Conservation (phyloP, 495 filamentous ascomycete genomes). For the Recurvomyces mirabilis region DNA sequence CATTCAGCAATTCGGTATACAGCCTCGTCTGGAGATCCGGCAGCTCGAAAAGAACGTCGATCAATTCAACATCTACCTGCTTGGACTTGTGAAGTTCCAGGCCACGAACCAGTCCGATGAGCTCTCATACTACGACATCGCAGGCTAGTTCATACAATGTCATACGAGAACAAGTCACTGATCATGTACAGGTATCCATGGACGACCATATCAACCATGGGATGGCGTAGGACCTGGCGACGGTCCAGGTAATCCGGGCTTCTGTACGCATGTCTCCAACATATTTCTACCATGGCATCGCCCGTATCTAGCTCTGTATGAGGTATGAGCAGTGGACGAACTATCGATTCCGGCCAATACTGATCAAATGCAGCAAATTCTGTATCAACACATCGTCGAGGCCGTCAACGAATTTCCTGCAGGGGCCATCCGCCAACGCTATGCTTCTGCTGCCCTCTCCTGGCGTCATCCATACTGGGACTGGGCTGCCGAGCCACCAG, state of each 20-base stretch:
- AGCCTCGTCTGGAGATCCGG: constrained; percentile 41
- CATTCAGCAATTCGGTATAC: constrained; percentile 10
- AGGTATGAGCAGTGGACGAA: constrained; percentile 37
- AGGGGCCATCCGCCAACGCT: constrained; percentile 33
- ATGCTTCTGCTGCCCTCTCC: constrained; percentile 39
- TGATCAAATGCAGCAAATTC: constrained; percentile 39
- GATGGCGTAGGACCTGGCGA: constrained; percentile 41
- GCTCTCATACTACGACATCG: constrained; percentile 52
- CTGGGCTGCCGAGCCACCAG: constrained; percentile 46
- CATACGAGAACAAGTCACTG: no score
- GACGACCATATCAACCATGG: constrained; percentile 47
- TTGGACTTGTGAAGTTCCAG: constrained; percentile 45
- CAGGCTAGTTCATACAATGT: constrained; percentile 33
- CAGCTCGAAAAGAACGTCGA: constrained; percentile 45
- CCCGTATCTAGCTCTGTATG: constrained; percentile 55
- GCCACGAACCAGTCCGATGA: constrained; percentile 39
- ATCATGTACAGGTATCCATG: constrained; percentile 54
- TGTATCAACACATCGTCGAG: constrained; percentile 39
- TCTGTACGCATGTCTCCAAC: constrained; percentile 54
- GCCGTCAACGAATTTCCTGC: constrained; percentile 45
- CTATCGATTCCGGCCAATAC: neutral
- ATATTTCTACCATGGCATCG: constrained; percentile 64
- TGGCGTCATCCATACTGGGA: constrained; percentile 61
- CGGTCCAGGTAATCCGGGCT: constrained; percentile 42
- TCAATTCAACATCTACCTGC: constrained; percentile 48